Evolutionary conservation across 1,139 yeast genomes (phyloP).

Genomic region (Suhomyces atakaporum): DNA sequence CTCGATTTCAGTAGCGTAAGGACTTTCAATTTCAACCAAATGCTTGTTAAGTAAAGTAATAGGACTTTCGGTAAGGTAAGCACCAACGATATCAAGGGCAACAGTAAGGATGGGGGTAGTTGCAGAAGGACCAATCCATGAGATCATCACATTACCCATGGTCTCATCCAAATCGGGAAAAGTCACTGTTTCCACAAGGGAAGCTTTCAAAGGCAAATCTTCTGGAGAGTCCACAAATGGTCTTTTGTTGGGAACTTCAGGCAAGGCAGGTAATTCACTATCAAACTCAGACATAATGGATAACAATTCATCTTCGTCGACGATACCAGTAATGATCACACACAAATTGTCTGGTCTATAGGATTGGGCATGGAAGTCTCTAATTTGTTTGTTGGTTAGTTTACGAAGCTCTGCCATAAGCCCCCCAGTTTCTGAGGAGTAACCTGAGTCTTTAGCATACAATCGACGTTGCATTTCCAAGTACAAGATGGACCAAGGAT

Average conservation of each 20-base stretch:
- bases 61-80: conserved; percentile 76
- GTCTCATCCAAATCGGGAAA: conserved; percentile 92
- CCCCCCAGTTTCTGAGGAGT: conserved; percentile 95
- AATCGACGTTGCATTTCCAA: conserved; percentile 63
- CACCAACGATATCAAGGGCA: conserved; percentile 73
- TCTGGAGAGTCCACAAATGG: conserved; percentile 82
- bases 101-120: conserved; percentile 53
- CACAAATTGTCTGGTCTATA: conserved; percentile 87
- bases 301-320: conserved; percentile 73
- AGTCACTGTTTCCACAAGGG: conserved; percentile 54
- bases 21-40: conserved; percentile 80
- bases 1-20: conserved; percentile 73
- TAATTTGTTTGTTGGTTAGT: conserved; percentile 71
- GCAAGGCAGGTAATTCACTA: conserved; percentile 46
- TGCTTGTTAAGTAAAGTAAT: conserved; percentile 65
- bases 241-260: conserved; percentile 45
- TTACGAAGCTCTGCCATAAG: conserved; percentile 72
- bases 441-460: conserved; percentile 68
- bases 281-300: conserved; percentile 67
- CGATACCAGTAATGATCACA: conserved; percentile 79
- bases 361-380: conserved; percentile 66
- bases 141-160: conserved; percentile 70
- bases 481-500: conserved; percentile 71
- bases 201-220: conserved; percentile 45
- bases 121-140: conserved; percentile 83